A percentile compares a stretch with the other conserved stretches of the same genome.
phyloP scores from a whole-genome alignment of 2,329 filamentous ascomycete genomes.

The Trichoderma sp. region DNA sequence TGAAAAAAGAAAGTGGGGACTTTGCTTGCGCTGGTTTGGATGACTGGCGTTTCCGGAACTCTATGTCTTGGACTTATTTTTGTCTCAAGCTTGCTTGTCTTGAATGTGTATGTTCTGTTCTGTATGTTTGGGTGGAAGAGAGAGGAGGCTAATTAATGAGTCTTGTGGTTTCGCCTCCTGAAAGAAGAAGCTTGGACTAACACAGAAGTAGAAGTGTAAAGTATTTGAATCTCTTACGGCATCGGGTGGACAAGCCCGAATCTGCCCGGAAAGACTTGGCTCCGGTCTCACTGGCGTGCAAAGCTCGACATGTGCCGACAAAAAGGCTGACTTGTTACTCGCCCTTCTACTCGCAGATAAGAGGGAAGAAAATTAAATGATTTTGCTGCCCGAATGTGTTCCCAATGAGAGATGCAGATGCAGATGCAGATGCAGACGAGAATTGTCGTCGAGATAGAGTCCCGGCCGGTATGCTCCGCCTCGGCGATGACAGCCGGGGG shows the following conservation, averaged over 20 bases:
- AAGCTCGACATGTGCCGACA: background rate
- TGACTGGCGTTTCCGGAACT: slow-evolving; percentile 1
- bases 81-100: background rate
- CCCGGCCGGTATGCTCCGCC: slow-evolving; percentile 7
- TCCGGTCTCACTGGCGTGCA: slow-evolving; percentile 7
- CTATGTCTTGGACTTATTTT: background rate
- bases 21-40: background rate
- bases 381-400: background rate
- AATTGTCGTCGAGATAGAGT: background rate
- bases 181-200: background rate
- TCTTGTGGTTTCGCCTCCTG: background rate
- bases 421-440: background rate
- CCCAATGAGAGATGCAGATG: background rate
- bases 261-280: slow-evolving; percentile 2
- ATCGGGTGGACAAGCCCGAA: background rate
- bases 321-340: too few relatives aligned
- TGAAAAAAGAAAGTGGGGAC: background rate
- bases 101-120: background rate
- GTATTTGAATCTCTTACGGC: background rate
- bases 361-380: background rate
- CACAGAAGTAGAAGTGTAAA: background rate
- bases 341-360: too few relatives aligned
- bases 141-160: background rate
- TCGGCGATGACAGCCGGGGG: background rate
- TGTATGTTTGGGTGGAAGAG: background rate